phyloP scores from a whole-genome alignment of 129 eudicot genomes.

The Silybum marianum region DNA sequence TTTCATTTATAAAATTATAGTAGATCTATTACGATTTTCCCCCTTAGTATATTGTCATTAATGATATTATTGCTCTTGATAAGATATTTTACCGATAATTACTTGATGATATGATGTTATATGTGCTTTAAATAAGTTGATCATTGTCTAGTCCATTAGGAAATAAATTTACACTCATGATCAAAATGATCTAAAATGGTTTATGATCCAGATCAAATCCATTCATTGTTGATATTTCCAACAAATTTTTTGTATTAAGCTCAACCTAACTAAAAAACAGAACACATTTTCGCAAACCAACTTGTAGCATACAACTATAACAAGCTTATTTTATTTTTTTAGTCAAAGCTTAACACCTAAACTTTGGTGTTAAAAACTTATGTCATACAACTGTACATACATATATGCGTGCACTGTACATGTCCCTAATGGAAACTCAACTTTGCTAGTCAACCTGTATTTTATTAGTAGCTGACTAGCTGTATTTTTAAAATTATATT shows the following conservation, averaged over 20 bases:
- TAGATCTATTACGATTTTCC: constrained; percentile 9
- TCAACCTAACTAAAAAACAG: neutral
- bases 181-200: neutral
- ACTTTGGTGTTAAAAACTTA: neutral
- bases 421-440: neutral
- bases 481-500: neutral
- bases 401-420: neutral
- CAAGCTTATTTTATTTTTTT: neutral
- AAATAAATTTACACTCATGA: neutral
- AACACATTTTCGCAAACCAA: neutral
- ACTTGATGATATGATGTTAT: neutral
- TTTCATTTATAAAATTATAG: neutral
- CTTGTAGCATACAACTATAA: neutral
- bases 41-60: neutral
- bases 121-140: neutral
- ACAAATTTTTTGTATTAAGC: neutral
- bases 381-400: neutral
- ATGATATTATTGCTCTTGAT: neutral
- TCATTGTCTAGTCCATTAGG: neutral
- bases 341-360: neutral
- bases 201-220: neutral
- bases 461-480: neutral
- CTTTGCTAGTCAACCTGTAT: neutral
- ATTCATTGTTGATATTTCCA: neutral
- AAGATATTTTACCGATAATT: neutral